Evolutionary conservation across 2,329 filamentous ascomycete genomes (phyloP), one percentile per base, ranked within the genome.

Genomic region (Aspergillus quadrilineatus): DNA sequence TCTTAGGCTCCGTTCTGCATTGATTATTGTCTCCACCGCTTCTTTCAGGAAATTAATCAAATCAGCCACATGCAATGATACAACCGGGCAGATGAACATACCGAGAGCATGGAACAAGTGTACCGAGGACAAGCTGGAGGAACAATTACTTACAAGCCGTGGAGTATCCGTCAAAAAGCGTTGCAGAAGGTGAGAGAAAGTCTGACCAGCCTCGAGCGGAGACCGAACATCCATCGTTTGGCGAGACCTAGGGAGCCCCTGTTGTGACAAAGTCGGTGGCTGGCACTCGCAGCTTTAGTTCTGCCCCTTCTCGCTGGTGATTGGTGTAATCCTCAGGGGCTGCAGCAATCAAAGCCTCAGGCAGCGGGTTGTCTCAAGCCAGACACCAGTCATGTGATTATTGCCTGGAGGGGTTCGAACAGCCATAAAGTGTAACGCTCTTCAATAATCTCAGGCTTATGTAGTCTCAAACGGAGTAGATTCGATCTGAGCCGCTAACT

Each of bases 221-320:
- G 42, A 51, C 43, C 28, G 26, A 47, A n/a, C 42, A 28, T 37
- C 41, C 48, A 45, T 52, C 39, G 36, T 48, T 49, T 43, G 46
- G 45, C 49, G 46, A 54, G 48, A 43, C 50, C 37, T 39, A 57
- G 39, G 7, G 28, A 48, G 37, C 26, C 50, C 32, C 41, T 47
- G 46, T 47, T 55, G 47, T 28, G 43, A 53, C 46, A 55, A 61
- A 64, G 49, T 63, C 53, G 63, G 65, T 66, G 65, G 65, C 65
- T 67, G 64, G 64, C 28, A 42, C 65, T 67, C 63, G 64, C 28
- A 42, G 39, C 29, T 51, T 43, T 49, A 56, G 47, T 48, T 47
- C 15, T n/a, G 26, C 28, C 22, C 30, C 29, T 42, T 29, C 53
- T 56, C 41, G 28, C 42, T 46, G 45, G 45, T 63, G 53, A 60